These are phyloP conservation scores for Luvunga scandens DNA, from an alignment of 345 rosid genomes.

Conservation along the genomic window DNA sequence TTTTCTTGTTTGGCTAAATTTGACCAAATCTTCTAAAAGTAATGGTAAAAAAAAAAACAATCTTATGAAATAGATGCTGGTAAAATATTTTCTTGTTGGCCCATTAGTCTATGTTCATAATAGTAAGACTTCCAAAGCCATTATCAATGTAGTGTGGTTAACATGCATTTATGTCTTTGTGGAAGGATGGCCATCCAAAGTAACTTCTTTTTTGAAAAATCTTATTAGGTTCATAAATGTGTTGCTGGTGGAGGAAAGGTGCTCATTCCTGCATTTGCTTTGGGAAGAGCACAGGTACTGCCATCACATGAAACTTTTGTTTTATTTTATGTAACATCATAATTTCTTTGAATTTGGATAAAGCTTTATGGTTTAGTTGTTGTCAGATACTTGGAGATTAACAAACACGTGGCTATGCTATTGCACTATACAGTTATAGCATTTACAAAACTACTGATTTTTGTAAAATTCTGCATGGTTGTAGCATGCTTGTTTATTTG, in stretches of 20 bases:
- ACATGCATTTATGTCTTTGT: neutral
- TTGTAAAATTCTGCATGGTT: neutral
- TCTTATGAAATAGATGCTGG: neutral
- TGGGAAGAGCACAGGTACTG: conserved; percentile 96
- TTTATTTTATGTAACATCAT: neutral
- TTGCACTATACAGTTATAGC: neutral
- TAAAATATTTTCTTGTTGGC: neutral
- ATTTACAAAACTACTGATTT: neutral
- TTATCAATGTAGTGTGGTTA: neutral
- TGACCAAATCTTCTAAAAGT: neutral
- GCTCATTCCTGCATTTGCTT: conserved; percentile 93
- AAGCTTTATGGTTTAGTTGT: neutral
- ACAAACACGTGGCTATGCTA: neutral
- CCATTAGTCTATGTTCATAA: neutral
- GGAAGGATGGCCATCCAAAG: neutral
- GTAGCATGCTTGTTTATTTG: neutral
- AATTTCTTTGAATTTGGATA: neutral
- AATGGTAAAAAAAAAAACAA: neutral
- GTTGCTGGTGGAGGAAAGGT: conserved; percentile 94
- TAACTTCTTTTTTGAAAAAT: neutral
- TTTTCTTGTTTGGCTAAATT: neutral
- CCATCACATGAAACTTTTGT: neutral
- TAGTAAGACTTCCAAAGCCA: neutral
- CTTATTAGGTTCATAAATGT: conserved; percentile 77
- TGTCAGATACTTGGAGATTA: conserved; percentile 1